These are phyloP conservation scores for Hortiboletus campestris DNA, from an alignment of 768 basidiomycete species.

Conservation along the genomic window DNA sequence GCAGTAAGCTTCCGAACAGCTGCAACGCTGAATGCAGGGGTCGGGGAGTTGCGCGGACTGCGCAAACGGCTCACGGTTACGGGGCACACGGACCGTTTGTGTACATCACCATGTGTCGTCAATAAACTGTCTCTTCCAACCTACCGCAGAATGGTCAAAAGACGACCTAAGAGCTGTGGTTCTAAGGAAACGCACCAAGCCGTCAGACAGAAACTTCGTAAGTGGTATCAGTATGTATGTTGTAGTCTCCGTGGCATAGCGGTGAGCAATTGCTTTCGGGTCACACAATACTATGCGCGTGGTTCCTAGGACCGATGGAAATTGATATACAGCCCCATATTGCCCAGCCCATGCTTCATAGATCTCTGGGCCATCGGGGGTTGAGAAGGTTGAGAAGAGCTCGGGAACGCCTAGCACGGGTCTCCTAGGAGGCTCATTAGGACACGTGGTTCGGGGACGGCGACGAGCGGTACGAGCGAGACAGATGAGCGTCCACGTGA, in stretches of 20 bases:
- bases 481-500: conserved; percentile 16
- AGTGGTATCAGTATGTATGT: conserved; percentile 29
- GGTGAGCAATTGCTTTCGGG: conserved; percentile 50
- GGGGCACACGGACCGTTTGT: conserved; percentile 20
- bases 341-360: conserved; percentile 47
- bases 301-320: conserved; percentile 42
- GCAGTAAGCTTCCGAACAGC: not conserved
- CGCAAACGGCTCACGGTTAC: too few species aligned
- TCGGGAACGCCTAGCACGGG: conserved; percentile 41
- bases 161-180: too few species aligned
- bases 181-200: conserved; percentile 19
- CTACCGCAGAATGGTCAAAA: conserved; percentile 1
- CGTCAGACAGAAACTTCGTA: conserved; percentile 28
- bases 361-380: conserved; percentile 33
- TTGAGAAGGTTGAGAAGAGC: conserved; percentile 28
- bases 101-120: conserved; percentile 18
- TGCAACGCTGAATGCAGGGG: conserved; percentile 32
- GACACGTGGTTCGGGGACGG: conserved; percentile 30
- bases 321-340: conserved; percentile 45
- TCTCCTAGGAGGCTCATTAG: conserved; percentile 45
- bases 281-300: conserved; percentile 41
- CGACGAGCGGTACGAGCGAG: conserved; percentile 6
- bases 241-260: conserved; percentile 52
- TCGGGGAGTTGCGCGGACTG: conserved; percentile 35
- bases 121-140: conserved; percentile 11